A percentile compares a stretch with the other conserved stretches of the same genome.
Conservation (phyloP, 495 filamentous ascomycete species). For the Tuber brumale region DNA sequence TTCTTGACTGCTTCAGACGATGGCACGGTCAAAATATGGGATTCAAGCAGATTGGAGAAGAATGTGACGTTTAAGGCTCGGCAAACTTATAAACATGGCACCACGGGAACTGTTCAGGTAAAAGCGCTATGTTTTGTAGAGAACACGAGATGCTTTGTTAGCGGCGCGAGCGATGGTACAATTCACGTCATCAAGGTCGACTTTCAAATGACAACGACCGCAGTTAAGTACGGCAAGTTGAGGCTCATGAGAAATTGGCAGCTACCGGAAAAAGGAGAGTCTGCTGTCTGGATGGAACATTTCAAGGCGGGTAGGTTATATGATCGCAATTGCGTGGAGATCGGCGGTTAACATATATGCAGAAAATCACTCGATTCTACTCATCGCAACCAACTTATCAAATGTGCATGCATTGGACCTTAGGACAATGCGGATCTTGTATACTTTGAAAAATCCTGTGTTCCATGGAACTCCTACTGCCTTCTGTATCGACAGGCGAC, state of each 20-base stretch:
- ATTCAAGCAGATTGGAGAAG: slow-evolving; percentile 77
- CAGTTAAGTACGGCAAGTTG: slow-evolving; percentile 68
- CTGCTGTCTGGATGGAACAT: slow-evolving; percentile 87
- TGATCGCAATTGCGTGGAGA: background rate
- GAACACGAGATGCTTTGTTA: slow-evolving; percentile 87
- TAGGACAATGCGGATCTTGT: slow-evolving; percentile 76
- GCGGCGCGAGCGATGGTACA: slow-evolving; percentile 81
- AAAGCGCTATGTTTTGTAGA: slow-evolving; percentile 83
- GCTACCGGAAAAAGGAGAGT: slow-evolving; percentile 59
- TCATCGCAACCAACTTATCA: slow-evolving; percentile 81
- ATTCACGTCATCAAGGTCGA: slow-evolving; percentile 85
- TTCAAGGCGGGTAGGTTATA: slow-evolving; percentile 55
- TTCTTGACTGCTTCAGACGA: slow-evolving; percentile 93
- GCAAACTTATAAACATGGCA: slow-evolving; percentile 73
- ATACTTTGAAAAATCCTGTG: slow-evolving; percentile 76
- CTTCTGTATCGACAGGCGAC: slow-evolving; percentile 77
- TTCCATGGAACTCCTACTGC: slow-evolving; percentile 91
- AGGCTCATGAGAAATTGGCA: slow-evolving; percentile 72
- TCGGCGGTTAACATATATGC: slow-evolving; percentile 10
- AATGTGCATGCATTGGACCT: slow-evolving; percentile 79
- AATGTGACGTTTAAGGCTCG: slow-evolving; percentile 80
- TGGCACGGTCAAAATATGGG: slow-evolving; percentile 88
- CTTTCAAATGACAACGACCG: slow-evolving; percentile 54
- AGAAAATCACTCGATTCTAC: slow-evolving; percentile 69
- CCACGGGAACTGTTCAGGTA: slow-evolving; percentile 56